Evolutionary conservation across 2,329 filamentous ascomycete species (phyloP), one percentile per base, ranked within the genome.

Genomic region (Chaetomium globosum): DNA sequence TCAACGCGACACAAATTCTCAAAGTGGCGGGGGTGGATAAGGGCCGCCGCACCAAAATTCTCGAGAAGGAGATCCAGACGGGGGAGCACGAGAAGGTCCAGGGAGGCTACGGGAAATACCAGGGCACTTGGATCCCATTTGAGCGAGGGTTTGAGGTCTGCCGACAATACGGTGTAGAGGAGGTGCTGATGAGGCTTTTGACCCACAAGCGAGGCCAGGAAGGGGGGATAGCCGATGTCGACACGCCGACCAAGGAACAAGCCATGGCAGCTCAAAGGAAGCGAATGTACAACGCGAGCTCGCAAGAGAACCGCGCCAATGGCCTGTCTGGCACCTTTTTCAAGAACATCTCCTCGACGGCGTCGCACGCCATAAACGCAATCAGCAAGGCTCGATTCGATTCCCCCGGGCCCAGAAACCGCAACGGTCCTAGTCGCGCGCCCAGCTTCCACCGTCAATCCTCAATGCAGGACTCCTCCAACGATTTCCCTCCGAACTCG

Each of bases 21-120:
- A 99, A 99, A 75, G 93, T 98, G 43, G 95, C 95, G 43, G 93
- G 93, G 59, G 93, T 99, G 67, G 94, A 97, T 75, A 99, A 99
- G 80, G 95, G 94, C 66, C 96, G 97, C 79, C 90, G 95, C 71
- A 98, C 95, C 65, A 98, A 98, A 78, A 96, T 98, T 8, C 83
- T 99, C 59, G 95, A 99, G 77, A 98, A 98, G 79, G 95, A 99
- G 78, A 97, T 99, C 65, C 87, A 96, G 69, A 95, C 91, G 0
- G 95, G 95, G 73, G 92, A 97, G 75, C 94, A 99, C 77, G 95
- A 99, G 77, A 99, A 99, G 78, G 94, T 99, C 2, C 95, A 99
- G 76, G 95, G 95, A 39, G 95, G 95, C 5, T 99, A 99, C 74
- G 95, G 95, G 70, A 98, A 98, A 81, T 99, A 99, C 74, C 95